phyloP scores from a whole-genome alignment of 352 stramenopile species.

The Phytophthora idaei region DNA sequence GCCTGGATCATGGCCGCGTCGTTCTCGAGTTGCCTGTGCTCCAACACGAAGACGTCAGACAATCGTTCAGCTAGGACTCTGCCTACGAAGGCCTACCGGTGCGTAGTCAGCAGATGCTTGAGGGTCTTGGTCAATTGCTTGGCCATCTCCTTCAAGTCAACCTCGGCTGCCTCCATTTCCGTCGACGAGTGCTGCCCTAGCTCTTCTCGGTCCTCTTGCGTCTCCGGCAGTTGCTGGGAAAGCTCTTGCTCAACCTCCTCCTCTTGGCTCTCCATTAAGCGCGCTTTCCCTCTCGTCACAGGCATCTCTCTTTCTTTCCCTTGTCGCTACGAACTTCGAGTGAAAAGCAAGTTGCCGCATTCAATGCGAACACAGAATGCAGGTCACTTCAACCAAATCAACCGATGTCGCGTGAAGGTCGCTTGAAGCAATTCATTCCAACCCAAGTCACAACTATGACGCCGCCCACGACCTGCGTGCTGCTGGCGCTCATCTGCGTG shows the following conservation, averaged over 20 bases:
- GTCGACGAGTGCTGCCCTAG: constrained; percentile 19
- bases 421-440: constrained; percentile 24
- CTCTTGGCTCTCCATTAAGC: constrained; percentile 35
- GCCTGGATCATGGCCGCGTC: constrained; percentile 62
- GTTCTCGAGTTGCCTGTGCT: constrained; percentile 51
- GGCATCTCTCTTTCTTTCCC: constrained; percentile 30
- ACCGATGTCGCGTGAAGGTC: constrained; percentile 48
- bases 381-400: constrained; percentile 48
- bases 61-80: neutral
- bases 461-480: constrained; percentile 36
- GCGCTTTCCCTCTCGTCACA: constrained; percentile 40
- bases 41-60: constrained; percentile 11
- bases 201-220: constrained; percentile 22
- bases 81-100: constrained; percentile 25
- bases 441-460: constrained; percentile 25
- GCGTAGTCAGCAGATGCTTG: constrained; percentile 39
- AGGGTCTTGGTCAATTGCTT: constrained; percentile 42
- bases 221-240: constrained; percentile 19
- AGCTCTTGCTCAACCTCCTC: constrained; percentile 27
- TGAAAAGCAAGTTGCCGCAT: constrained; percentile 23
- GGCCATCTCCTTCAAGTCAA: constrained; percentile 41
- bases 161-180: constrained; percentile 13
- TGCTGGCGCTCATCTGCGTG: constrained; percentile 86
- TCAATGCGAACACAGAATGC: constrained; percentile 25
- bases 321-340: constrained; percentile 20